Conservation (phyloP, 2,329 filamentous ascomycete genomes). For the Pseudocercospora ulei region DNA sequence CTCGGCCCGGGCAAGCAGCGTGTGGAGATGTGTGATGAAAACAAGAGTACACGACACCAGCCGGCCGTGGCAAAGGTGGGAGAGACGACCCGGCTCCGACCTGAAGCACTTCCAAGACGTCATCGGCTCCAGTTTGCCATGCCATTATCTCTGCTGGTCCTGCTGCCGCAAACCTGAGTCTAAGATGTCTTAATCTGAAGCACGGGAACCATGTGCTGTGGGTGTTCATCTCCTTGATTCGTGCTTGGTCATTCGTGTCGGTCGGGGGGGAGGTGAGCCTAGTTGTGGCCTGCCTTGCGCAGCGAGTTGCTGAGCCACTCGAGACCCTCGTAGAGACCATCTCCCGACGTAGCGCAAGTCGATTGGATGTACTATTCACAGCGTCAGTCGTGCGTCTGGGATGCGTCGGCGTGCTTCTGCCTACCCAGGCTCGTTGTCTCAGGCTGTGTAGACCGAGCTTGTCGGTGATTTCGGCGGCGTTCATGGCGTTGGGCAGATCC, state of each 20-base stretch:
- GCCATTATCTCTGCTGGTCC: conserved; percentile 22
- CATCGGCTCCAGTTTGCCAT: conserved; percentile 11
- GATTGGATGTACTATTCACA: conserved; percentile 84
- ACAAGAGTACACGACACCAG: conserved; percentile 21
- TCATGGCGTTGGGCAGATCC: conserved; percentile 88
- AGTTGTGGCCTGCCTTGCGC: conserved; percentile 47
- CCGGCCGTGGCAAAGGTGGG: conserved; percentile 19
- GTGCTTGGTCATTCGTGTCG: conserved; percentile 24
- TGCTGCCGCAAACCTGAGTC: conserved; percentile 26
- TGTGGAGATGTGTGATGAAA: conserved; percentile 8
- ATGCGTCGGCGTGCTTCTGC: conserved; percentile 54
- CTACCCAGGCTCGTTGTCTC: conserved; percentile 97
- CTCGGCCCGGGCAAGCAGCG: conserved; percentile 19
- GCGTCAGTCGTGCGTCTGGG: conserved; percentile 6
- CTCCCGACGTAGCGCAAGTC: conserved; percentile 95
- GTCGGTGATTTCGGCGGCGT: conserved; percentile 98
- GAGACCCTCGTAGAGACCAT: conserved; percentile 98
- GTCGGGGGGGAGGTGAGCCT: conserved; percentile 21
- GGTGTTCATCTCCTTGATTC: conserved; percentile 15
- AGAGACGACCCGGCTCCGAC: conserved; percentile 12
- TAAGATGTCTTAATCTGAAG: conserved; percentile 16
- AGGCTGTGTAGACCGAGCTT: conserved; percentile 99
- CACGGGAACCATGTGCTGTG: conserved; percentile 22
- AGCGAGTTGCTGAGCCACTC: conserved; percentile 51
- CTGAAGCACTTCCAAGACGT: conserved; percentile 11